Evolutionary conservation across 2,329 filamentous ascomycete genomes (phyloP), one percentile per base, ranked within the genome.

Genomic region (Domatiomyces catenatus): DNA sequence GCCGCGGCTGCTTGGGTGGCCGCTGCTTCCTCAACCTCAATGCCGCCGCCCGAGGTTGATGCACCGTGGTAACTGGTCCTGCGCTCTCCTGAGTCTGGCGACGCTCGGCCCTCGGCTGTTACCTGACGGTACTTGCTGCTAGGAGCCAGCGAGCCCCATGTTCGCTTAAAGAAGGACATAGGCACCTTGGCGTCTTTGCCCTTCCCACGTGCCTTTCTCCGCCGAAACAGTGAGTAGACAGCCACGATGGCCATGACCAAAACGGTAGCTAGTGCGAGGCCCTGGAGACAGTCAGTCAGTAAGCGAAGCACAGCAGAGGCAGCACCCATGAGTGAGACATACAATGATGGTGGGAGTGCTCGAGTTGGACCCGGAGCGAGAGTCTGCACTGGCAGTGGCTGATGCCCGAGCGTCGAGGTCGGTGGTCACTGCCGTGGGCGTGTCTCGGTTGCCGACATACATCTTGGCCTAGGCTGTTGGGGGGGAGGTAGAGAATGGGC

Each of bases 1-100:
- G 65, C 66, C 7, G 57, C 60, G 36, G 51, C 54, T 20, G 52
- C 55, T 7, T 58, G 52, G 24, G 56, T 58, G 58, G 61, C 64
- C 49, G 63, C 64, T 47, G 5, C 46, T 20, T 12, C 44, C 52
- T 44, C 46, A 26, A 52, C 48, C 12, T 56, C 51, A 15, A 58
- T 62, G 58, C 51, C 60, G 56, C 58, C 51, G 36, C 56, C 49
- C 3, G 60, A 59, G 2, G 61, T 12, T 15, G 32, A 15, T 28
- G 50, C 52, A 20, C 52, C 48, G 43, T 53, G 54, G 50, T 58
- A 58, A 1, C 52, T 47, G 3, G 56, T 56, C 10, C 15, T 39
- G 32, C 10, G 32, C 32, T 5, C 32, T 15, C 32, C 32, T 15
- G 32, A 39, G 32, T 39, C 32, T 12, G 10, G 32, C 2, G 32